Evolutionary conservation across 1,284 basidiomycete genomes (phyloP).

Genomic region (Microbotryomycetes sp.): DNA sequence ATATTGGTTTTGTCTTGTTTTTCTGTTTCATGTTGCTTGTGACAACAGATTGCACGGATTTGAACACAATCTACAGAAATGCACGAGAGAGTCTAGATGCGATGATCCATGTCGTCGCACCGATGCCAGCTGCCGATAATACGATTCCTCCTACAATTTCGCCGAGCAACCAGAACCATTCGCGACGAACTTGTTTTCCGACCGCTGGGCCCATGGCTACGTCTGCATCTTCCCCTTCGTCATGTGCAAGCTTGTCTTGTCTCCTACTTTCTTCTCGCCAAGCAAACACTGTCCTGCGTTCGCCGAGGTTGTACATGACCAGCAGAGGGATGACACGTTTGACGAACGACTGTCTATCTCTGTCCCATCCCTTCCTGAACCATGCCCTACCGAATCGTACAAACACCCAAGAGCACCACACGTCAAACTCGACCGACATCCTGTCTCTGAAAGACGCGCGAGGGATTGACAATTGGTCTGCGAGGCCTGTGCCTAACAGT

Average conservation of each 20-base stretch:
- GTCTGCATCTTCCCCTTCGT: slow-evolving; percentile 22
- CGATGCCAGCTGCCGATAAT: neutral
- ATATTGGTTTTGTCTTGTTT: too few species aligned
- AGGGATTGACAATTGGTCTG: slow-evolving; percentile 31
- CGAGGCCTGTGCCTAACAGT: slow-evolving; percentile 21
- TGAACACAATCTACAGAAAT: neutral
- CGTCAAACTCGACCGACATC: slow-evolving; percentile 13
- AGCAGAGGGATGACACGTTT: slow-evolving; percentile 24
- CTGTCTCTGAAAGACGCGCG: slow-evolving; percentile 1
- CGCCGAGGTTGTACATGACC: slow-evolving; percentile 31
- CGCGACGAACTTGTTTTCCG: neutral
- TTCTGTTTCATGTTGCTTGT: too few species aligned
- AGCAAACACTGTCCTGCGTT: slow-evolving; percentile 29
- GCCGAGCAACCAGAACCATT: neutral
- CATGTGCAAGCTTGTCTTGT: slow-evolving; percentile 21
- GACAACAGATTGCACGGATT: neutral
- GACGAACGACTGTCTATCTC: slow-evolving; percentile 16
- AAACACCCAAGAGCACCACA: slow-evolving; percentile 12
- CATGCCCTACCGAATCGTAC: slow-evolving; percentile 15
- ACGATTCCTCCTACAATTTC: neutral
- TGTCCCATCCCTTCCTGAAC: slow-evolving; percentile 27
- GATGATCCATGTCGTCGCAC: neutral
- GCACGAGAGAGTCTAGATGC: neutral
- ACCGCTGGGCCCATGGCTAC: neutral
- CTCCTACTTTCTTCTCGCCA: slow-evolving; percentile 24